phyloP scores from a whole-genome alignment of 164 flowering plant species.

The Nymphaea thermarum region DNA sequence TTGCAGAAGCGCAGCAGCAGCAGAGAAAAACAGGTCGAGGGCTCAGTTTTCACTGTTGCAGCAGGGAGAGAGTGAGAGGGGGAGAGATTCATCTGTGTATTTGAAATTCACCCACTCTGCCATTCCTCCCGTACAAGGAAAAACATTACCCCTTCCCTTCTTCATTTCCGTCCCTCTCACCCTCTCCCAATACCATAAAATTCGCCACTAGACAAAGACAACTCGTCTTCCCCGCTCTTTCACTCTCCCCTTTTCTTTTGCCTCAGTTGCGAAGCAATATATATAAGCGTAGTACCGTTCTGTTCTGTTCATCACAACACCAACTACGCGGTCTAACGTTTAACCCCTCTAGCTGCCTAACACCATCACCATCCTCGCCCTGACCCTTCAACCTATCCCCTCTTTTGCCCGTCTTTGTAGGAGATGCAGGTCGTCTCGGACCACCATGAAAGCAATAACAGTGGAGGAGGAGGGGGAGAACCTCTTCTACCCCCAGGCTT shows the following conservation, averaged over 20 bases:
- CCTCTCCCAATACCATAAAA: background rate
- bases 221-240: background rate
- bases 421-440: background rate
- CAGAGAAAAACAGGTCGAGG: background rate
- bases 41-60: background rate
- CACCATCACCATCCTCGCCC: too few relatives aligned
- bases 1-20: background rate
- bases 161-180: background rate
- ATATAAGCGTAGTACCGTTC: too few relatives aligned
- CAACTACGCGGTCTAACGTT: too few relatives aligned
- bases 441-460: background rate
- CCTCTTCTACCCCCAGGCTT: slow-evolving; percentile 48
- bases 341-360: too few relatives aligned
- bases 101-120: background rate
- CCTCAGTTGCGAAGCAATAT: too few relatives aligned
- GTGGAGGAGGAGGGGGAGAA: slow-evolving; percentile 10
- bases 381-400: too few relatives aligned
- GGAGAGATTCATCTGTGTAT: background rate
- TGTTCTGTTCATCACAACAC: too few relatives aligned
- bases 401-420: too few relatives aligned
- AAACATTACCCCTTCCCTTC: background rate
- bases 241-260: too few relatives aligned
- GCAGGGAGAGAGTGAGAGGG: background rate
- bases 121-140: background rate
- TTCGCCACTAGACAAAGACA: background rate